Conservation (phyloP, 202 grass and related monocot species). For the Sporobolus alterniflorus region DNA sequence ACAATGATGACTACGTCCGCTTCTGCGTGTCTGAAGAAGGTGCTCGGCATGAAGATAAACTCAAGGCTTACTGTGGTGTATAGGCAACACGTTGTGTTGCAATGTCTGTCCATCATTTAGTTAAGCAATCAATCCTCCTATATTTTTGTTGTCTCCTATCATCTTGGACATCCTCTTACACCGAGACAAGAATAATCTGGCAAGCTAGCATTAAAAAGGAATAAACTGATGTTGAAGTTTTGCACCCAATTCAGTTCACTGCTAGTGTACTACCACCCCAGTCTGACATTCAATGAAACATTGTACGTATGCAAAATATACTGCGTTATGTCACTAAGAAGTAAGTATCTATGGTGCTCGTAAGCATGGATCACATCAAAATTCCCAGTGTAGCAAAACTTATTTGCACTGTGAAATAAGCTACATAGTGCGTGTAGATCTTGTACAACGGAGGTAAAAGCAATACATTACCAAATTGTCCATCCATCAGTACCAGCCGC, state of each 20-base stretch:
- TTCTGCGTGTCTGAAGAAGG: slow-evolving; percentile 64
- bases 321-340: background rate
- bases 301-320: background rate
- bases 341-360: background rate
- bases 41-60: slow-evolving; percentile 38
- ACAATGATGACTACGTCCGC: slow-evolving; percentile 34
- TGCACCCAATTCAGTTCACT: background rate
- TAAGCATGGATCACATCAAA: background rate
- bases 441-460: background rate
- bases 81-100: background rate
- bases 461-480: background rate
- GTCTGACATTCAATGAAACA: background rate
- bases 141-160: no score
- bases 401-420: background rate
- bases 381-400: background rate
- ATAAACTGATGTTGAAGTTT: background rate
- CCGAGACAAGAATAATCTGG: background rate
- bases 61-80: slow-evolving; percentile 36
- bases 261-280: background rate
- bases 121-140: background rate
- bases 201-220: background rate
- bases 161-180: background rate
- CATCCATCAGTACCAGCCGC: background rate
- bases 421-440: background rate
- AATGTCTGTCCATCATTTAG: background rate